Evolutionary conservation across 106 monocot genomes (phyloP).

Genomic region (Cymbidium sinense): DNA sequence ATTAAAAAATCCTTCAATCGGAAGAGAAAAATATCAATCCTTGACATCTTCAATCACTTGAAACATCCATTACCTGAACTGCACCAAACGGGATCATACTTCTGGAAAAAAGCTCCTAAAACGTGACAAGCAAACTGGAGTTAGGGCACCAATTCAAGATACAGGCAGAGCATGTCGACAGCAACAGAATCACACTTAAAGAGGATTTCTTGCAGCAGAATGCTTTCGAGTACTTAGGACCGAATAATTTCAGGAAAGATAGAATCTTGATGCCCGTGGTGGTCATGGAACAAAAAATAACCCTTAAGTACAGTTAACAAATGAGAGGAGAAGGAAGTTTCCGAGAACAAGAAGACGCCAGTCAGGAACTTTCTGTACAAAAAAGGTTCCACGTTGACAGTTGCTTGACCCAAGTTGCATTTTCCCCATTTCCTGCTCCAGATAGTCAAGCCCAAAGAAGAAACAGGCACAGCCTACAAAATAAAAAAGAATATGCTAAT

Average conservation of each 20-base stretch:
- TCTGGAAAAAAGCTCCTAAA: background rate
- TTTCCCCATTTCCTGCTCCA: slow-evolving; percentile 45
- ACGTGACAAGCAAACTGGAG: background rate
- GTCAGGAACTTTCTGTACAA: slow-evolving; percentile 38
- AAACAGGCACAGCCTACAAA: slow-evolving; percentile 16
- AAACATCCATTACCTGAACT: slow-evolving; percentile 5
- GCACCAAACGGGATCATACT: background rate
- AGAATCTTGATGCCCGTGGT: slow-evolving; percentile 33
- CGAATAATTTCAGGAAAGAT: slow-evolving; percentile 24
- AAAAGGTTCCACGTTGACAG: slow-evolving; percentile 23
- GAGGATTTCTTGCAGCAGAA: background rate
- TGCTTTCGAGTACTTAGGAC: background rate
- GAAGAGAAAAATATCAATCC: background rate
- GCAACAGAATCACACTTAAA: background rate
- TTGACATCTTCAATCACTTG: background rate
- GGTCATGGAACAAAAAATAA: slow-evolving; percentile 32
- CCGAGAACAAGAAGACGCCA: slow-evolving; percentile 37
- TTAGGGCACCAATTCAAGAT: background rate
- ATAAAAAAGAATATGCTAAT: background rate
- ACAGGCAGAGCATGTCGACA: slow-evolving; percentile 1
- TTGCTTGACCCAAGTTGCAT: slow-evolving; percentile 33
- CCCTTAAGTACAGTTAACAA: slow-evolving; percentile 56
- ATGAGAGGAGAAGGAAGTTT: slow-evolving; percentile 48
- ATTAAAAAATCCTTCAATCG: background rate
- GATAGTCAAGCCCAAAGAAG: slow-evolving; percentile 16